Evolutionary conservation across 2,329 filamentous ascomycete genomes (phyloP), one percentile per base, ranked within the genome.

Genomic region (Eurotiales sp.): DNA sequence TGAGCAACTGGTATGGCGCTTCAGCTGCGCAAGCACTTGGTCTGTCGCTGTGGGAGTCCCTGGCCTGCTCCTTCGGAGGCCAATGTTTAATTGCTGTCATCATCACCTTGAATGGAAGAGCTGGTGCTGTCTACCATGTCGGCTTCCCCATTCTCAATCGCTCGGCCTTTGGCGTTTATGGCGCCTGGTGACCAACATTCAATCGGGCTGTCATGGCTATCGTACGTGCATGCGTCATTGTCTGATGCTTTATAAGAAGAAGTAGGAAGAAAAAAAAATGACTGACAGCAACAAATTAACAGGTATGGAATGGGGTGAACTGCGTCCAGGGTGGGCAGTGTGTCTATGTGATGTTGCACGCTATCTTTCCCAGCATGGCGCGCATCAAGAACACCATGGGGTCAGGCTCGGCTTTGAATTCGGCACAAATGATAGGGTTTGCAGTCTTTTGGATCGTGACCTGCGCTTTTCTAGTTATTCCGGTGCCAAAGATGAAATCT

Each of bases 41-140:
- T 8, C 61, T 79, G 19, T 72, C 67, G 36, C 76, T 77, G 68
- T 79, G 76, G 76, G 75, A 78, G 57, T 68, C 70, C 12, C 53
- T 78, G 23, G 72, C 59, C 42, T 67, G 72, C 60, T 59, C 67
- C 39, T 59, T 71, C 25, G 71, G 65, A 4, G 77, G 76, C 37
- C 68, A 75, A 30, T 61, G 67, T 21, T 60, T 77, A 2, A 58
- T 58, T 0, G 60, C 58, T 2, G 41, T 30, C 12, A 40, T 62
- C 19, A 73, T 76, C 59, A 67, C 68, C 0, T 58, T 75, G 12
- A 76, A 75, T 53, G 71, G 73, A 4, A 64, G 72, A 12, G 64
- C 68, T 11, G 72, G 73, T 5, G 72, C 72, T 1, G 66, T 69
- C 21, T 77, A 76, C 56, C 71, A 75, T 42, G 65, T 77, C 22